Conservation (phyloP, 2,329 filamentous ascomycete genomes). For the Cordyceps tenuipes region DNA sequence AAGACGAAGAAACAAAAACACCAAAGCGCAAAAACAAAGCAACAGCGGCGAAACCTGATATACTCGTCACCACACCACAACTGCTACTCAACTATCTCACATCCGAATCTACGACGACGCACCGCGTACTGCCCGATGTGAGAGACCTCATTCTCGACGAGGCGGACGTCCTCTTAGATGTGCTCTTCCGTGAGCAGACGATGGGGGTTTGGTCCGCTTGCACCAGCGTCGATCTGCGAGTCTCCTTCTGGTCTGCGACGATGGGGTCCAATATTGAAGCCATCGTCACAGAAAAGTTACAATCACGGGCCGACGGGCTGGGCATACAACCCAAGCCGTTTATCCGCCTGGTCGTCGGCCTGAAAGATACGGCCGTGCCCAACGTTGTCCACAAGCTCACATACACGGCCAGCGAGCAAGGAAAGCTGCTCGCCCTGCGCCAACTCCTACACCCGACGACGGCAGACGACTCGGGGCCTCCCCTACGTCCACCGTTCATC, state of each 20-base stretch:
- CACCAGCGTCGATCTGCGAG: slow-evolving; percentile 56
- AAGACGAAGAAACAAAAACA: slow-evolving; percentile 14
- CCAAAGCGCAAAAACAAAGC: slow-evolving; percentile 18
- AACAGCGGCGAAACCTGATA: slow-evolving; percentile 26
- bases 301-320: slow-evolving; percentile 39
- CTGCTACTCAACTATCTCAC: slow-evolving; percentile 66
- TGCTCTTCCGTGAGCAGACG: slow-evolving; percentile 83
- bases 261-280: slow-evolving; percentile 91
- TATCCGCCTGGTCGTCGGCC: slow-evolving; percentile 81
- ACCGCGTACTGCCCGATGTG: slow-evolving; percentile 56
- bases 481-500: slow-evolving; percentile 77
- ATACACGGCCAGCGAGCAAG: slow-evolving; percentile 87
- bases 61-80: slow-evolving; percentile 39
- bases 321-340: slow-evolving; percentile 41
- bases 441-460: slow-evolving; percentile 76
- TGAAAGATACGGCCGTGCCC: slow-evolving; percentile 92
- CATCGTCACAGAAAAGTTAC: slow-evolving; percentile 61
- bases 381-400: slow-evolving; percentile 83
- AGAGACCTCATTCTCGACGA: slow-evolving; percentile 78
- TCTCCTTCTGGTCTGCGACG: slow-evolving; percentile 91
- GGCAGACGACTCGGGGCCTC: slow-evolving; percentile 43
- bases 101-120: slow-evolving; percentile 33
- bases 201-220: slow-evolving; percentile 77
- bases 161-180: slow-evolving; percentile 87
- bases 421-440: slow-evolving; percentile 84